A percentile compares a stretch with the other conserved stretches of the same genome.
phyloP scores from a whole-genome alignment of 2,329 filamentous ascomycete genomes.

The Fusarium musae region DNA sequence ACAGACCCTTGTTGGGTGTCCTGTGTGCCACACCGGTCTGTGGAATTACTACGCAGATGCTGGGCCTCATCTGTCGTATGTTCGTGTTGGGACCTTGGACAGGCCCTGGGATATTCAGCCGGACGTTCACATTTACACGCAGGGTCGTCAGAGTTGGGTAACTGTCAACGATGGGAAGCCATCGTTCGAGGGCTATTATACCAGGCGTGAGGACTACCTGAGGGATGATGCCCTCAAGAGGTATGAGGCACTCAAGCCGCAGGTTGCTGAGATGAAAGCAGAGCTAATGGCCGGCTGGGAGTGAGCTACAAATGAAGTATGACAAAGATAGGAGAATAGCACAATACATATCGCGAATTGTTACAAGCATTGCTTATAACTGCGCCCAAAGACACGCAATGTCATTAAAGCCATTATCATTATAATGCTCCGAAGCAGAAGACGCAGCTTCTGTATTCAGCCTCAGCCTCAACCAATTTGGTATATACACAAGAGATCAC shows the following conservation, averaged over 20 bases:
- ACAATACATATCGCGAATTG: neutral
- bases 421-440: slow-evolving; percentile 26
- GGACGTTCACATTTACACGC: slow-evolving; percentile 58
- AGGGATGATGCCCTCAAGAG: slow-evolving; percentile 49
- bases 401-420: slow-evolving; percentile 32
- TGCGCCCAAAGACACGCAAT: neutral
- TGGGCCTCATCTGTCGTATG: slow-evolving; percentile 48
- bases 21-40: slow-evolving; percentile 53
- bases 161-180: slow-evolving; percentile 50
- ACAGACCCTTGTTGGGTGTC: slow-evolving; percentile 56
- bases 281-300: slow-evolving; percentile 27
- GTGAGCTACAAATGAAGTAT: neutral
- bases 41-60: slow-evolving; percentile 55
- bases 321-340: neutral
- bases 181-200: slow-evolving; percentile 52
- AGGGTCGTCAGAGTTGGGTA: slow-evolving; percentile 54
- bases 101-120: slow-evolving; percentile 51
- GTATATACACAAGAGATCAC: slow-evolving; percentile 35
- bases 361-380: neutral
- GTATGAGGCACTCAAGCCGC: slow-evolving; percentile 39
- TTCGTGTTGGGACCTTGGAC: slow-evolving; percentile 59
- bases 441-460: slow-evolving; percentile 38
- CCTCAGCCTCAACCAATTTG: slow-evolving; percentile 32
- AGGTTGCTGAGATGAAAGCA: slow-evolving; percentile 29
- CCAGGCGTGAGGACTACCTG: slow-evolving; percentile 46